These are phyloP conservation scores for Thelonectria olida DNA, from an alignment of 2,329 filamentous ascomycete genomes.

Conservation along the genomic window DNA sequence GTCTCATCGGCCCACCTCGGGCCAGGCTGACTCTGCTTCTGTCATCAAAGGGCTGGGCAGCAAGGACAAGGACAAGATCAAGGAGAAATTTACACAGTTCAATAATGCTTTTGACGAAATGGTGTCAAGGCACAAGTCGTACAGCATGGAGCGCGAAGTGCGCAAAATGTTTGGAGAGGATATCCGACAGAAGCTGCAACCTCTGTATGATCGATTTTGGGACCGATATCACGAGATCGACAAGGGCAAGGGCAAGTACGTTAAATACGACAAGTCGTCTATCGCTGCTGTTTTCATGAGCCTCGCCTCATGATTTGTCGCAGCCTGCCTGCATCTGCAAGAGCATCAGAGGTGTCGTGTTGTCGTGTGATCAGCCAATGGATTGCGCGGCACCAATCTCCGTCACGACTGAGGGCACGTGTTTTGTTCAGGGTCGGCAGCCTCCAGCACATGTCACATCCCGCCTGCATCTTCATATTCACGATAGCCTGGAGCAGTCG, in stretches of 20 bases:
- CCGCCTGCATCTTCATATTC: neutral
- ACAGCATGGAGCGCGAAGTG: constrained; percentile 92
- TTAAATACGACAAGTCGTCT: constrained; percentile 91
- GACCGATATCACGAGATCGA: constrained; percentile 97
- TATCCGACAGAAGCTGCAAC: constrained; percentile 91
- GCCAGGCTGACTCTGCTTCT: constrained; percentile 80
- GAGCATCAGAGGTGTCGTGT: neutral
- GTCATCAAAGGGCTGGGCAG: constrained; percentile 85
- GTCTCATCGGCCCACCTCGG: constrained; percentile 74
- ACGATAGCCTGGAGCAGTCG: neutral
- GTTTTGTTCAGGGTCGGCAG: neutral
- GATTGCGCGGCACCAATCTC: neutral
- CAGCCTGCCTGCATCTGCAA: neutral
- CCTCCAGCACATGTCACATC: neutral
- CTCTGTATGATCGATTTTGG: constrained; percentile 94
- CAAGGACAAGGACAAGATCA: constrained; percentile 96
- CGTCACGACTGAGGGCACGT: neutral
- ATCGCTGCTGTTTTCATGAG: constrained; percentile 74
- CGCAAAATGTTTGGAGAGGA: constrained; percentile 81
- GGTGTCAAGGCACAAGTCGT: constrained; percentile 81
- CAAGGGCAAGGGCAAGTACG: constrained; percentile 97
- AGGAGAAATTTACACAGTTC: constrained; percentile 93
- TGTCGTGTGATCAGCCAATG: neutral
- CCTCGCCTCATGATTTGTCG: constrained; percentile 47
- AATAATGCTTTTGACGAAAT: constrained; percentile 92